Evolutionary conservation across 768 basidiomycete species (phyloP).

Genomic region (Boletales sp.): DNA sequence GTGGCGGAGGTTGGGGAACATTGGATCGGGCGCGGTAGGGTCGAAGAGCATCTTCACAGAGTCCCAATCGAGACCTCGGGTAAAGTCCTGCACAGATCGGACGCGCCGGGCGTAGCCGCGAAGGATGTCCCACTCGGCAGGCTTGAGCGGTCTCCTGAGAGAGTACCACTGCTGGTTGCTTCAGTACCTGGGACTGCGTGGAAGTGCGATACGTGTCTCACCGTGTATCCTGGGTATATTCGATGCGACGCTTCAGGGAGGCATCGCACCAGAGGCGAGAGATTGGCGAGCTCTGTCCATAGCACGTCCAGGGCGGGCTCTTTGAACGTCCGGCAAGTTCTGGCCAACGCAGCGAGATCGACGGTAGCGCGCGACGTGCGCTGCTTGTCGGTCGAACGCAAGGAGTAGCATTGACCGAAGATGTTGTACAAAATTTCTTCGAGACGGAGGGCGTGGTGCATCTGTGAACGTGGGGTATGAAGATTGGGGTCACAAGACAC

Average conservation of each 20-base stretch:
- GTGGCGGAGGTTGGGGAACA: constrained; percentile 18
- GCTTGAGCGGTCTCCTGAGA: constrained; percentile 10
- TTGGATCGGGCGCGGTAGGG: constrained; percentile 11
- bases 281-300: constrained; percentile 12
- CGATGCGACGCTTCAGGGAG: constrained; percentile 9
- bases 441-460: constrained; percentile 7
- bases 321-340: constrained; percentile 16
- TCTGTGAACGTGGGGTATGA: not conserved
- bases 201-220: not conserved
- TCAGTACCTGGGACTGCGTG: not conserved
- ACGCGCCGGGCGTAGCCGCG: constrained; percentile 10
- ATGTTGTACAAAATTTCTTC: constrained; percentile 12
- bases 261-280: constrained; percentile 12
- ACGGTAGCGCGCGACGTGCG: not conserved
- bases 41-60: constrained; percentile 15
- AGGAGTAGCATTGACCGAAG: constrained; percentile 10
- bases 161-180: constrained; percentile 9
- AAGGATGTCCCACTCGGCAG: constrained; percentile 9
- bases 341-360: constrained; percentile 13
- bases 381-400: not conserved
- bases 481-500: not conserved
- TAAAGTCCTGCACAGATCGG: constrained; percentile 11
- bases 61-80: constrained; percentile 15
- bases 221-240: constrained; percentile 9
- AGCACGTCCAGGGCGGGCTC: constrained; percentile 17